Conservation (phyloP, 805 yeast species). For the Teunomyces funiuensis region DNA sequence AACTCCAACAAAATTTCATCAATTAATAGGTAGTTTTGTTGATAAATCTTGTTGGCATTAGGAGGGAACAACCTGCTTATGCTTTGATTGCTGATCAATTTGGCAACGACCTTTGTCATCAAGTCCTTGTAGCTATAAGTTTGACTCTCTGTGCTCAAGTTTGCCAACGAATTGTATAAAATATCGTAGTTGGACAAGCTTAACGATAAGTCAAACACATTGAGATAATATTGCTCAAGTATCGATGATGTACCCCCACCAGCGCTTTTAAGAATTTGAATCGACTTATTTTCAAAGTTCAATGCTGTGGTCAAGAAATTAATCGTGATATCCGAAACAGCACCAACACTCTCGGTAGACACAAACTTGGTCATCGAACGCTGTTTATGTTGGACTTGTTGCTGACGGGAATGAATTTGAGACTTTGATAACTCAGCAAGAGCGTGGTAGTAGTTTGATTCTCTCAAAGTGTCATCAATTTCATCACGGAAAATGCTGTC, state of each 20-base stretch:
- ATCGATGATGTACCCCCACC: neutral
- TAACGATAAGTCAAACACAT: conserved; percentile 27
- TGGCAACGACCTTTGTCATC: conserved; percentile 26
- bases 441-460: conserved; percentile 31
- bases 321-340: conserved; percentile 10
- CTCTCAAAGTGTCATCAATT: conserved; percentile 12
- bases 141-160: conserved; percentile 11
- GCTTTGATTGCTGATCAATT: conserved; percentile 23
- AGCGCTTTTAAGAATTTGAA: conserved; percentile 16
- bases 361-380: conserved; percentile 10
- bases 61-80: conserved; percentile 25
- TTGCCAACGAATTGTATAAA: conserved; percentile 18
- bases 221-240: conserved; percentile 17
- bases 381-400: conserved; percentile 5
- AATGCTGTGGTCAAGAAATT: conserved; percentile 20
- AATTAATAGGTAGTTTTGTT: conserved; percentile 27
- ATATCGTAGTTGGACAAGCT: conserved; percentile 19
- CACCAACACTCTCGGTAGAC: conserved; percentile 1
- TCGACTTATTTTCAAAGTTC: conserved; percentile 27
- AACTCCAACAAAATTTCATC: conserved; percentile 33
- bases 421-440: conserved; percentile 24
- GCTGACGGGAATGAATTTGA: conserved; percentile 5
- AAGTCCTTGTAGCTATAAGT: conserved; percentile 14
- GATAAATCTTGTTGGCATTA: conserved; percentile 17
- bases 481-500: conserved; percentile 17